Evolutionary conservation across 2,329 filamentous ascomycete genomes (phyloP), one percentile per base, ranked within the genome.

Genomic region (Cladorrhinum sp.): DNA sequence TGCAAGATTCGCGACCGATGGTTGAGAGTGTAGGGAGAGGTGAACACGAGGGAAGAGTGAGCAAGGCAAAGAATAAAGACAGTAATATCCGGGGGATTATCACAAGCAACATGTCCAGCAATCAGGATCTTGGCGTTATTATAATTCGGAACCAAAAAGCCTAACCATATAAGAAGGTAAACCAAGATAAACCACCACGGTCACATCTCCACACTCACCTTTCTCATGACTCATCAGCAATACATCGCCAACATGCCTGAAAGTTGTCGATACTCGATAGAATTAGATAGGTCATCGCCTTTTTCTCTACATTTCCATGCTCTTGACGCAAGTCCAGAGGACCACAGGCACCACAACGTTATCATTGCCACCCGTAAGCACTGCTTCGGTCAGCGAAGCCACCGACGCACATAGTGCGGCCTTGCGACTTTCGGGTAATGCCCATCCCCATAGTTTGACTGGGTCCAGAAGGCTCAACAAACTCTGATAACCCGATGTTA

Each of bases 341-440:
- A 96, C 87, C 60, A 99, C 86, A 3, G 95, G 95, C 65, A 98
- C 94, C 65, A 98, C 88, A 18, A 99, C 95, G 79, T 99, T 99
- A 80, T 99, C 95, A 75, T 99, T 99, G 28, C 94, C 95, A 1
- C 95, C 95, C 14, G 95, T 98, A 65, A 99, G 78, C 52, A 97
- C 94, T 24, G 95, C 93, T 78, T 99, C 95, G 57, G 95, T 96
- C 67, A 97, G 81, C 74, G 93, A 97, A 26, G 93, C 91, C 61
- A 92, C 85, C 48, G 83, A 82, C 6, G 90, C 92, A 66, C 92
- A 96, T 53, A 90, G 71, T 3, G 80, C 78, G 10, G 89, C 86
- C 71, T 94, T 95, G 3, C 86, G 86, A 66, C 57, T 57, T 52
- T 61, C 33, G 12, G n/a, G 30, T 39, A 42, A 21, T 30, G 56